Evolutionary conservation across 2,329 filamentous ascomycete species (phyloP).

Genomic region (Fusarium kyushuense): DNA sequence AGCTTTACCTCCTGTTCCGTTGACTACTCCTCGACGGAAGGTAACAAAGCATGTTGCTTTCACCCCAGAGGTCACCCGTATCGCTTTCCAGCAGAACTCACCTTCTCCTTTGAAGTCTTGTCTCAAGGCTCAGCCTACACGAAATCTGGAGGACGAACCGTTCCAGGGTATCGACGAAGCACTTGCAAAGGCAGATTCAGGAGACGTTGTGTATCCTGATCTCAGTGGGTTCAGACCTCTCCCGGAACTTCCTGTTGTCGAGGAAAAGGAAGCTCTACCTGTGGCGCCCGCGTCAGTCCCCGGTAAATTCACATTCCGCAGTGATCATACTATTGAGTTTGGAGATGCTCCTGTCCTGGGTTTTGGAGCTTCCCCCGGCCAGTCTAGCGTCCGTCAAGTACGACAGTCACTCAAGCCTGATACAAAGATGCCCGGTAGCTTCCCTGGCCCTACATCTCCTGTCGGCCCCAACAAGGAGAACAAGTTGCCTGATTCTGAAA

Average conservation of each 20-base stretch:
- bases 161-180: slow-evolving; percentile 50
- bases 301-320: slow-evolving; percentile 74
- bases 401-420: slow-evolving; percentile 62
- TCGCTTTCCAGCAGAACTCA: slow-evolving; percentile 58
- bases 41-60: slow-evolving; percentile 82
- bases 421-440: slow-evolving; percentile 66
- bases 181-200: slow-evolving; percentile 44
- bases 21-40: slow-evolving; percentile 77
- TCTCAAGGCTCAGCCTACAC: slow-evolving; percentile 56
- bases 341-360: slow-evolving; percentile 60
- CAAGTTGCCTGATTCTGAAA: slow-evolving; percentile 54
- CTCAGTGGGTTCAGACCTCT: slow-evolving; percentile 58
- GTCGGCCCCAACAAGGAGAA: slow-evolving; percentile 68
- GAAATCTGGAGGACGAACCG: slow-evolving; percentile 41
- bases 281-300: slow-evolving; percentile 58
- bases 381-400: slow-evolving; percentile 71
- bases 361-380: slow-evolving; percentile 70
- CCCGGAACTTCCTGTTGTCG: slow-evolving; percentile 42
- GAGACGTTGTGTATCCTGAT: slow-evolving; percentile 65
- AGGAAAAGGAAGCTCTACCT: slow-evolving; percentile 36
- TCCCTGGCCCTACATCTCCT: slow-evolving; percentile 56
- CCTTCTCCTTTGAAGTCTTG: slow-evolving; percentile 69
- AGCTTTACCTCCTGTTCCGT: slow-evolving; percentile 62
- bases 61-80: slow-evolving; percentile 73
- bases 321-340: slow-evolving; percentile 73